These are phyloP conservation scores for Mollisia scopiformis DNA, from an alignment of 2,329 filamentous ascomycete genomes.

Conservation along the genomic window DNA sequence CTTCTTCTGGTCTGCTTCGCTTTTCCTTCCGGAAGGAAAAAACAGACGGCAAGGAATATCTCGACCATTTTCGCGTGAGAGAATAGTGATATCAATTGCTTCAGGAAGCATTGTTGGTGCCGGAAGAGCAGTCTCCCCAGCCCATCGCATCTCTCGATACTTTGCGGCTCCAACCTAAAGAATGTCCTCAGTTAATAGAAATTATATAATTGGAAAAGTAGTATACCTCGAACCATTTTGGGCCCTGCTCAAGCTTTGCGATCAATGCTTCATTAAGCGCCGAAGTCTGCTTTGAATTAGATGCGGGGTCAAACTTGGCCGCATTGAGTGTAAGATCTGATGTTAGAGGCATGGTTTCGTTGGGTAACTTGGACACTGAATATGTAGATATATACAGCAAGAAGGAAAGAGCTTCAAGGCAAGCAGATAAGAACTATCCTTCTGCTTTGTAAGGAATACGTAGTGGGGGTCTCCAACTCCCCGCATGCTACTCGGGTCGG, in stretches of 20 bases:
- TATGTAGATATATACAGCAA: no score
- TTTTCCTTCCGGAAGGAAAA: slow-evolving; percentile 26
- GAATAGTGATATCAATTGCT: slow-evolving; percentile 50
- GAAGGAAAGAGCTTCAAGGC: no score
- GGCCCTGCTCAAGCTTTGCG: slow-evolving; percentile 36
- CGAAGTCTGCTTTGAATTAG: slow-evolving; percentile 43
- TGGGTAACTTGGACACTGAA: no score
- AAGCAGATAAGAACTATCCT: no score
- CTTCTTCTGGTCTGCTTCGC: slow-evolving; percentile 50
- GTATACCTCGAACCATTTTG: slow-evolving; percentile 54
- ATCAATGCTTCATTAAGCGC: slow-evolving; percentile 45
- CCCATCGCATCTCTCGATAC: slow-evolving; percentile 56
- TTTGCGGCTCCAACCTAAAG: slow-evolving; percentile 53
- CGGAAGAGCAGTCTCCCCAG: slow-evolving; percentile 55
- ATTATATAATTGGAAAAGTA: not conserved
- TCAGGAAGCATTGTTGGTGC: slow-evolving; percentile 47
- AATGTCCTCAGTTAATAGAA: not conserved
- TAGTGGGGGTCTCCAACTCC: no score
- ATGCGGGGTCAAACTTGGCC: slow-evolving; percentile 46
- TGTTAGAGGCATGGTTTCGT: slow-evolving; percentile 37
- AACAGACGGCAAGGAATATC: slow-evolving; percentile 50
- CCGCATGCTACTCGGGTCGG: no score
- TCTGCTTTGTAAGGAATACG: no score
- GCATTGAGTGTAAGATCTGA: slow-evolving; percentile 45
- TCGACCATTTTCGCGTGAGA: slow-evolving; percentile 53